Conservation (phyloP, 2,329 filamentous ascomycete genomes). For the Torrubiella hemipterigena region DNA sequence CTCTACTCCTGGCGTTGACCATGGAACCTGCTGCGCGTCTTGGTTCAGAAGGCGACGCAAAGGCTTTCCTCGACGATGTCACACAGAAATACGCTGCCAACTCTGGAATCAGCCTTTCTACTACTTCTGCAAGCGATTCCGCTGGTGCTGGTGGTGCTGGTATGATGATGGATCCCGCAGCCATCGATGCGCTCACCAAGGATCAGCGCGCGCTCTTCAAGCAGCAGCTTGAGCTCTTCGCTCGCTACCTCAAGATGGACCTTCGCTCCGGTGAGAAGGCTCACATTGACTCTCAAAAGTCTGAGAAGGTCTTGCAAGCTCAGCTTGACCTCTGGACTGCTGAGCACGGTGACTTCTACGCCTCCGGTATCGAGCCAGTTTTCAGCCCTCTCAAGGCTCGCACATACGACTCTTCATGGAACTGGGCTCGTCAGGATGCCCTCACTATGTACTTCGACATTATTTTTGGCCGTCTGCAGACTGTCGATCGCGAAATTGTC, state of each 20-base stretch:
- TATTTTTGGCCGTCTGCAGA: conserved; percentile 88
- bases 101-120: conserved; percentile 73
- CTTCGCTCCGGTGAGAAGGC: conserved; percentile 94
- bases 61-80: conserved; percentile 80
- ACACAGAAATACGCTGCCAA: conserved; percentile 79
- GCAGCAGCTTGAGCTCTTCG: conserved; percentile 91
- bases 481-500: conserved; percentile 93
- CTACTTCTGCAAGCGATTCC: conserved; percentile 61
- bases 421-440: conserved; percentile 96
- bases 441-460: conserved; percentile 99
- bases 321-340: conserved; percentile 91
- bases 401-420: conserved; percentile 97
- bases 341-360: conserved; percentile 95
- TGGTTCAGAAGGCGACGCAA: conserved; percentile 81
- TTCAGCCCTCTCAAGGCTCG: conserved; percentile 91
- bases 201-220: conserved; percentile 95
- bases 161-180: conserved; percentile 99
- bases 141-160: conserved; percentile 61
- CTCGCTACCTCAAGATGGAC: conserved; percentile 94
- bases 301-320: conserved; percentile 75
- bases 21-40: conserved; percentile 85
- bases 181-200: conserved; percentile 92
- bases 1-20: conserved; percentile 76
- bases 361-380: conserved; percentile 82
- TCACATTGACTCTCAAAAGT: conserved; percentile 72